A percentile compares a stretch with the other conserved stretches of the same genome.
Conservation (phyloP, 495 filamentous ascomycete species). For the Letharia lupina region DNA sequence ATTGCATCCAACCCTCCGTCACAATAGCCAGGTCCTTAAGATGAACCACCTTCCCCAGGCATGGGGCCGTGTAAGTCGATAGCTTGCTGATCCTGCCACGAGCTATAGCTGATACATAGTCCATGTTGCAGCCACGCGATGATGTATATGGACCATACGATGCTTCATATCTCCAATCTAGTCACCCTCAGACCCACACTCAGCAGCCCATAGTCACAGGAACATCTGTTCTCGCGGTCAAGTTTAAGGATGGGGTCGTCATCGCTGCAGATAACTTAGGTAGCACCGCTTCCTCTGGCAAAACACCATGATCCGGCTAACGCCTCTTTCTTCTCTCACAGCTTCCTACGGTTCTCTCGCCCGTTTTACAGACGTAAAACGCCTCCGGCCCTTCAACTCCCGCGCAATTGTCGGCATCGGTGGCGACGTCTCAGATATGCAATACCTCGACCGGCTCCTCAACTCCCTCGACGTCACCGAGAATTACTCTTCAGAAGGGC, state of each 20-base stretch:
- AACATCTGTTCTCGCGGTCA: conserved; percentile 86
- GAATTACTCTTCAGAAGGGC: conserved; percentile 56
- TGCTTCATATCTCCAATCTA: conserved; percentile 64
- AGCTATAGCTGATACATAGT: conserved; percentile 26
- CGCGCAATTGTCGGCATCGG: conserved; percentile 76
- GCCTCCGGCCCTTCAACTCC: conserved; percentile 68
- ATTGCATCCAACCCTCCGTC: not conserved
- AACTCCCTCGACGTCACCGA: conserved; percentile 79
- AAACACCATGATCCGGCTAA: not conserved
- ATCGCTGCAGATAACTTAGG: conserved; percentile 96
- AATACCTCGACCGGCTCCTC: conserved; percentile 87
- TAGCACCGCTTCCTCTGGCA: conserved; percentile 31
- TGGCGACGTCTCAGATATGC: conserved; percentile 97
- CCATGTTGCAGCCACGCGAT: conserved; percentile 65
- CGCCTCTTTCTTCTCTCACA: conserved; percentile 29
- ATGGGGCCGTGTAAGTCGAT: conserved; percentile 80
- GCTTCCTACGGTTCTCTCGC: conserved; percentile 97
- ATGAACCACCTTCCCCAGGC: conserved; percentile 97
- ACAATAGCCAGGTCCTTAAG: not conserved
- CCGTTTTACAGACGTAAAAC: conserved; percentile 90
- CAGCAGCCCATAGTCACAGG: conserved; percentile 89
- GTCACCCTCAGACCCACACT: conserved; percentile 72
- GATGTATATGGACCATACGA: conserved; percentile 94
- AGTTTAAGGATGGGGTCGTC: conserved; percentile 92
- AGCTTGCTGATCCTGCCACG: conserved; percentile 19